Evolutionary conservation across 257 asterid species (phyloP), one percentile per base, ranked within the genome.

Genomic region (Solanum paucissectum): DNA sequence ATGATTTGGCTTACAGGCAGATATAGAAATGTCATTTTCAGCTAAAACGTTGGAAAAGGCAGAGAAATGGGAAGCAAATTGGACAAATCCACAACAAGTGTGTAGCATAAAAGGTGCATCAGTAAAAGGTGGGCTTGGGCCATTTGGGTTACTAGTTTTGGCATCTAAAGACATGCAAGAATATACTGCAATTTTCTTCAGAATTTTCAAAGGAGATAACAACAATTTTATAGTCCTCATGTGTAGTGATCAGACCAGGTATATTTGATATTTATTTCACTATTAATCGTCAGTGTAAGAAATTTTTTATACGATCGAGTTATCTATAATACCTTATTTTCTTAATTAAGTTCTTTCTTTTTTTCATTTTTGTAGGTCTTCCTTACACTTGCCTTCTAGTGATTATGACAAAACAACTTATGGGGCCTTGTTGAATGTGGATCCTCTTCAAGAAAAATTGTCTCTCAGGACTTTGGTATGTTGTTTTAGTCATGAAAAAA

Each of bases 211-310:
- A 85, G 74, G 68, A 10, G 12, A 66, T 7, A 38, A 89, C 87
- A 88, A 86, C 16, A 88, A 86, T 10, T 89, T 83, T 55, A 89
- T 85, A 44, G 92, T 90, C 23, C 92, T 92, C 29, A 89, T 92
- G 90, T 90, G 94, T 86, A 92, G 92, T 44, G 94, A 90, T 2
- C 94, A 88, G 49, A 90, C 86, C 91, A 90, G 90, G 94, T 91
- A 9, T 0, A 14, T 14, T 32, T 69, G 11, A 68, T 29, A 5
- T 29, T 23, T 66, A 1, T 66, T 12, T 27, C 36, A 12, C 9
- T 66, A 25, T 66, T 66, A 12, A 64, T 64, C 0, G 8, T 64
- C 33, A 5, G 7, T 12, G 25, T 25, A 64, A 64, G 73, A 62
- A 62, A 2, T 23, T 23, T 7, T 20, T 62, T 9, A 58, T 21